A percentile compares a stretch with the other conserved stretches of the same genome.
These are phyloP conservation scores for Sambucus nigra DNA, from an alignment of 129 eudicot genomes.

Conservation along the genomic window DNA sequence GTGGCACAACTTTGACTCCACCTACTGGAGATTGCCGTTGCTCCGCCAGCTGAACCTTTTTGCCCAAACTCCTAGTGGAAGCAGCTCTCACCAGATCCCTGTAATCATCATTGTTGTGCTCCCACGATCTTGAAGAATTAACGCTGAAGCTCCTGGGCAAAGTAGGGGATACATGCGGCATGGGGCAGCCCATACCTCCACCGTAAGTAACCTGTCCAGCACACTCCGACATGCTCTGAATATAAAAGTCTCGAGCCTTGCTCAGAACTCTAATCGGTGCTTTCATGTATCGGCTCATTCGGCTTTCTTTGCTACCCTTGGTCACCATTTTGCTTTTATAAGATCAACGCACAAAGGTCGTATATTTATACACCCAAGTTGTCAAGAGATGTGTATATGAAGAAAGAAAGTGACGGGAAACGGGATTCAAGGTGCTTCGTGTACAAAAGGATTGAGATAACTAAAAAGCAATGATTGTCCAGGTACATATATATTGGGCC, in stretches of 20 bases:
- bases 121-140: constrained; percentile 1
- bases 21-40: neutral
- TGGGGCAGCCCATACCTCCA: constrained; percentile 14
- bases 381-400: too few relatives aligned
- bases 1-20: constrained; percentile 12
- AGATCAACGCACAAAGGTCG: too few relatives aligned
- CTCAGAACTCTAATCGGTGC: constrained; percentile 16
- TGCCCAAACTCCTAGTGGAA: constrained; percentile 12
- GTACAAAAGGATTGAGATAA: too few relatives aligned
- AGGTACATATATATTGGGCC: too few relatives aligned
- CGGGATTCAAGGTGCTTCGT: too few relatives aligned
- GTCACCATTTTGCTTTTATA: neutral
- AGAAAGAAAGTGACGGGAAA: too few relatives aligned
- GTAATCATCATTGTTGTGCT: constrained; percentile 17
- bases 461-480: too few relatives aligned
- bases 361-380: too few relatives aligned
- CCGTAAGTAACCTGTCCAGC: constrained; percentile 13
- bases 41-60: neutral
- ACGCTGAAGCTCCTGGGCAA: constrained; percentile 28
- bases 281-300: neutral
- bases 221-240: constrained; percentile 12
- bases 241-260: constrained; percentile 17
- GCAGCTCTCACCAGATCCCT: constrained; percentile 30
- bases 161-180: constrained; percentile 2
- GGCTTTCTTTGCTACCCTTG: constrained; percentile 6